Evolutionary conservation across 768 basidiomycete species (phyloP), one percentile per base, ranked within the genome.

Genomic region (Rhodotorula diobovata): DNA sequence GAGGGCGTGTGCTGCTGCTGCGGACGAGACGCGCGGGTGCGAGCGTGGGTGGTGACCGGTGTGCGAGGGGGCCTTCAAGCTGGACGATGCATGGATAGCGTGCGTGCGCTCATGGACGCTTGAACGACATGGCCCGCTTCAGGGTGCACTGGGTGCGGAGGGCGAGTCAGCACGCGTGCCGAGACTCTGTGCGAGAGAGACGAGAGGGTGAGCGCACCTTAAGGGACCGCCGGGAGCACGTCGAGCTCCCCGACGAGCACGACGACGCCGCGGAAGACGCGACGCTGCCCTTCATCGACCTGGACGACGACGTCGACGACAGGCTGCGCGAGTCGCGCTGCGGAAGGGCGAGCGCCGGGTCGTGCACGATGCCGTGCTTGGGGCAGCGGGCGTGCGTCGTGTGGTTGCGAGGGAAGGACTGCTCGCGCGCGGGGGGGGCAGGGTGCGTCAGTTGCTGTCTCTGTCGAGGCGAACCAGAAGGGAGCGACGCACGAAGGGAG

Each of bases 321-420:
- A 37, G 10, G 3, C 15, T 15, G 50, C 63, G 39, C 41, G 63
- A 56, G 32, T 71, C 66, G 14, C 70, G 41, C 23, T 41, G 65
- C 16, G 70, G 70, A 4, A 71, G 48, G 4, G 70, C 65, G 61
- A 71, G 70, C 21, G 53, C 50, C 23, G 70, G 65, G 23, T 57
- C 46, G 54, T 71, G 70, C 15, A 66, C 65, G 61, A 71, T 66
- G 14, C 65, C 65, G 57, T 71, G 70, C 16, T 54, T 39, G 1
- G 70, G 70, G 55, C 70, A 71, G 30, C 53, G 37, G 39, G 30
- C 34, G 35, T 50, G 48, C 21, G 62, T 30, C 14, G 70, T 71
- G 61, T 71, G 67, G 23, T 56, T 30, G 20, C 45, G 55, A 1
- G 67, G 61, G 61, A 63, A 68, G 45, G 60, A 56, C 45, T 55